Evolutionary conservation across 768 basidiomycete species (phyloP), one percentile per base, ranked within the genome.

Genomic region (Rhodotorula sphaerocarpa): DNA sequence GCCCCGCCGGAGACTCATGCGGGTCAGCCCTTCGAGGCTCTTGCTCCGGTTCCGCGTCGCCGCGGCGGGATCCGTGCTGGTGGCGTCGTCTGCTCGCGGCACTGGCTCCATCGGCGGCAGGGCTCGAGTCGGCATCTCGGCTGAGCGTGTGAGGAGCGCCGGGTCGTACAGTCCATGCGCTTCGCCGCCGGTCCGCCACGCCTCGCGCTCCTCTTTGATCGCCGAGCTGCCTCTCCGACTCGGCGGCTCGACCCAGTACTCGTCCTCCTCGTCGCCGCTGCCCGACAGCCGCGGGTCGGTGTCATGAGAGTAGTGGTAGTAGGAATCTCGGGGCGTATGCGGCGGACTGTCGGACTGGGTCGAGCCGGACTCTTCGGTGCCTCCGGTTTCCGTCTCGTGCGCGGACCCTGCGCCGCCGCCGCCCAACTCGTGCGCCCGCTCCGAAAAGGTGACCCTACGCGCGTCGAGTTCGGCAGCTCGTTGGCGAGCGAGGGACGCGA

Each of bases 11-110:
- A 68, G 33, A n/a, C 59, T 48, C 47, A 61, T 50, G 30, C 67
- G 50, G 28, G 67, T 68, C 56, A 54, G 28, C n/a, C 62, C 62
- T 18, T 68, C 67, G 27, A 68, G 41, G 20, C 53, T 61, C 45
- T 56, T 62, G 27, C 57, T 55, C 25, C 60, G 47, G 21, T 59
- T 28, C 30, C 61, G 41, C 25, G 47, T 47, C 7, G 45, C n/a
- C n/a, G n/a, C 50, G n/a, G 51, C 27, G 33, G 46, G n/a, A 27
- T 48, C 34, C 34, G 27, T 5, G 33, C 25, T 27, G 1, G 51
- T 36, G 36, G 27, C 15, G 21, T 20, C 46, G 46, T 10, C 30
- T 20, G 47, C 42, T 25, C 27, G 27, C 27, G 10, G 11, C 20
- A 18, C 27, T 7, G n/a, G 25, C 15, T n/a, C 27, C 18, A 36